Evolutionary conservation across 2,329 filamentous ascomycete genomes (phyloP), one percentile per base, ranked within the genome.

Genomic region (Cadophora luteo-olivacea): DNA sequence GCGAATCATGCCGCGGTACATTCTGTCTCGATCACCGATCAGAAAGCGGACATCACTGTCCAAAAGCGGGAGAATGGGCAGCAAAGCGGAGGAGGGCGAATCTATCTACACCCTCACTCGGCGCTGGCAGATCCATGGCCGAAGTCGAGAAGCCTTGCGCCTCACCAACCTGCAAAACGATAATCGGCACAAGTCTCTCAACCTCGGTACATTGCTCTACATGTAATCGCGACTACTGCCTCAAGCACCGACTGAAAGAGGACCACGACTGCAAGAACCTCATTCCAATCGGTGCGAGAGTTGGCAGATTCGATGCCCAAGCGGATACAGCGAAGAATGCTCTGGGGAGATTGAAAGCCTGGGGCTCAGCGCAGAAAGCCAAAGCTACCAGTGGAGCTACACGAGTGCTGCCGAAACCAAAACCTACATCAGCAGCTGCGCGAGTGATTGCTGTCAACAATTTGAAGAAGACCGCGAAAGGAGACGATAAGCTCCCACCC

Each of bases 11-110:
- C 82, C 87, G 80, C 72, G 87, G 88, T 68, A 95, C 91, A 19
- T 99, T 90, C 83, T 99, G 97, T 80, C 91, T 97, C 73, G 95
- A 98, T 78, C 96, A 99, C 84, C 92, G 95, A 66, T 91, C 89
- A 76, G 95, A 98, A 82, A 87, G 88, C 24, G 83, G 92, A 0
- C 97, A 99, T 82, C 87, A 89, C 77, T 91, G 89, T 80, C 75
- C 81, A 63, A 83, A 87, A 62, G 83, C 81, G 1, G 89, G 89
- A 70, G 88, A 87, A 65, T 91, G 88, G 88, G 88, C 88, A 19
- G 82, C 84, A 76, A 84, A 86, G 29, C 82, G 82, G 71, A 84
- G 88, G 6, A 79, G 82, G 70, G 86, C 86, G 16, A 82, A 87
- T 74, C 82, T 88, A 12, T 79, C 85, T 9, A 82, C 80, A 49